Conservation (phyloP, 2,329 filamentous ascomycete species). For the Ceratocystis variospora region DNA sequence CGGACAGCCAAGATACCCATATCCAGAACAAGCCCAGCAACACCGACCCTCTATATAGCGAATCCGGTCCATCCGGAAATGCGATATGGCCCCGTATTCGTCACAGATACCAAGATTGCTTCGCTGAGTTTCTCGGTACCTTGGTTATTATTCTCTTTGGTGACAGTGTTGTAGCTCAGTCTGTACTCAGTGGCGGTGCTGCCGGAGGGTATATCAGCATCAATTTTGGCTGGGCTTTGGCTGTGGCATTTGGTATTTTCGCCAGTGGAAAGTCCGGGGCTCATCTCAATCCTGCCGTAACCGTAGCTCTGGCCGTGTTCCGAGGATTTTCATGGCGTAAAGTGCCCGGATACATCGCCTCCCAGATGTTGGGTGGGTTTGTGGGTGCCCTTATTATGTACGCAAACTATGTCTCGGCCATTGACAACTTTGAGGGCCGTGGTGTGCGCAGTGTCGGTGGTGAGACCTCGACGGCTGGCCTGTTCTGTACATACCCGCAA, state of each 20-base stretch:
- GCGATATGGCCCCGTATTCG: slow-evolving; percentile 41
- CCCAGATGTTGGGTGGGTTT: slow-evolving; percentile 56
- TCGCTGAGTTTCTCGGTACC: slow-evolving; percentile 55
- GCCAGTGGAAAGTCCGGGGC: slow-evolving; percentile 50
- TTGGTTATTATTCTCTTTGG: slow-evolving; percentile 57
- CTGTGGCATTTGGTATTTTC: slow-evolving; percentile 57
- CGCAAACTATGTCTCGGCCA: slow-evolving; percentile 50
- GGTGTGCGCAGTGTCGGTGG: slow-evolving; percentile 47
- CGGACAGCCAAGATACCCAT: background rate
- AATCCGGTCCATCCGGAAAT: background rate
- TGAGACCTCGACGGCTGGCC: slow-evolving; percentile 48
- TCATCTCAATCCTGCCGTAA: slow-evolving; percentile 59
- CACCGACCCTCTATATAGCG: background rate
- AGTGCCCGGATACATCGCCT: slow-evolving; percentile 52
- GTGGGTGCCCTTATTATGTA: slow-evolving; percentile 46
- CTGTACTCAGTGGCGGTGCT: slow-evolving; percentile 39
- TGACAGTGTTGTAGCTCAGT: slow-evolving; percentile 57
- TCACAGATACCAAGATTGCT: slow-evolving; percentile 39
- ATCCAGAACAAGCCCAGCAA: slow-evolving; percentile 9
- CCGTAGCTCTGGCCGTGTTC: slow-evolving; percentile 54
- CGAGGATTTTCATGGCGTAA: slow-evolving; percentile 55
- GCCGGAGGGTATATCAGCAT: slow-evolving; percentile 39
- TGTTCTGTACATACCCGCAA: slow-evolving; percentile 62
- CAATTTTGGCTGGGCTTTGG: slow-evolving; percentile 42
- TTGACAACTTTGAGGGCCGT: slow-evolving; percentile 47